Conservation (phyloP, 371 early-diverging fungal genomes). For the Haplosporangium sp. region DNA sequence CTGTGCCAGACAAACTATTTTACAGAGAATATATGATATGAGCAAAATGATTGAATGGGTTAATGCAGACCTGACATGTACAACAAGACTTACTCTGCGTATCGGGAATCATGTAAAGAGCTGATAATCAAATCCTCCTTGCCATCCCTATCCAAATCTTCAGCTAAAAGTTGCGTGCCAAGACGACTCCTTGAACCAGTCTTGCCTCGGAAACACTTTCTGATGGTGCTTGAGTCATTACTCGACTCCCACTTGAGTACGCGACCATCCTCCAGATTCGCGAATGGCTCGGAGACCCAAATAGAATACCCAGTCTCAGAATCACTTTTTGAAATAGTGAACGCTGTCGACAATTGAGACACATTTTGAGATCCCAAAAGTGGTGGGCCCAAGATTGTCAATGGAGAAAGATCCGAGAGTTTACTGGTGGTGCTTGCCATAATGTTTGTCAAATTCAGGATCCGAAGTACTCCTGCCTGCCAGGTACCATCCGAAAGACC, state of each 20-base stretch:
- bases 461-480: conserved; percentile 12
- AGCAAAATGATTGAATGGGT: neutral
- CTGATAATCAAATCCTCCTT: conserved; percentile 1
- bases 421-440: neutral
- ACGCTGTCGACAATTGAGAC: conserved; percentile 1
- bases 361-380: conserved; percentile 7
- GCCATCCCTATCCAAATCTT: neutral
- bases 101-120: conserved; percentile 13
- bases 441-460: conserved; percentile 8
- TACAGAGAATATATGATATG: neutral
- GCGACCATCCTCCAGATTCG: conserved; percentile 4
- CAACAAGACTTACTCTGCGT: conserved; percentile 12
- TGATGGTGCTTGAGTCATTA: neutral
- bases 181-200: neutral
- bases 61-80: neutral
- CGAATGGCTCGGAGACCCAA: conserved; percentile 14
- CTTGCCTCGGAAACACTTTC: conserved; percentile 5
- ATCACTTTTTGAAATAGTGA: neutral
- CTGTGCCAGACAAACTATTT: conserved; percentile 13
- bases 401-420: neutral
- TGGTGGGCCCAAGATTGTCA: neutral
- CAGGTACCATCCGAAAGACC: conserved; percentile 9
- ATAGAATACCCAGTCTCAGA: neutral
- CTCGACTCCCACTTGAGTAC: neutral
- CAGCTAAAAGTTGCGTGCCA: neutral